These are phyloP conservation scores for Hamamelis virginiana DNA, from an alignment of 164 flowering plant species.

Conservation along the genomic window DNA sequence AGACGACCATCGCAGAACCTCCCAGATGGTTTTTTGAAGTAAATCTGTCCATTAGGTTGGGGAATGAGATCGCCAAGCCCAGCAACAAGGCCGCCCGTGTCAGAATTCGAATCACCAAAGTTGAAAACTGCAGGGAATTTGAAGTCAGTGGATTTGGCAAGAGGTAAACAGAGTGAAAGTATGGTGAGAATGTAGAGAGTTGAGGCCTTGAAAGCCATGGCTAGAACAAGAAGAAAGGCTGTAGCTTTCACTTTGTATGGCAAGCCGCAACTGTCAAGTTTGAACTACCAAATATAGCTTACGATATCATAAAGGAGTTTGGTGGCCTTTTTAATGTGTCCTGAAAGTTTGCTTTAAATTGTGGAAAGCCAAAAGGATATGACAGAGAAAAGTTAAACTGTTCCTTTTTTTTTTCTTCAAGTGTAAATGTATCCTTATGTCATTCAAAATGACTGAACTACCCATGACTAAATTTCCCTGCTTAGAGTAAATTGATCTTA, in stretches of 20 bases:
- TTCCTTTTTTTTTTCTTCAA: too few relatives aligned
- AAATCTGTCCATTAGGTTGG: conserved; percentile 43
- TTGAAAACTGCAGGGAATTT: conserved; percentile 52
- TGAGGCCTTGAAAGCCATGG: neutral
- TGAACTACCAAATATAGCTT: too few relatives aligned
- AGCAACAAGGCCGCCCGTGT: conserved; percentile 49
- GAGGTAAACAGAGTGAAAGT: neutral
- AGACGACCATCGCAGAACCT: conserved; percentile 58
- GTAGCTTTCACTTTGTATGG: too few relatives aligned
- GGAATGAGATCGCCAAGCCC: conserved; percentile 33
- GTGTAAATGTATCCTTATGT: too few relatives aligned
- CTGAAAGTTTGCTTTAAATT: conserved; percentile 4
- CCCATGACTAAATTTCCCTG: too few relatives aligned
- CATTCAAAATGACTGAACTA: too few relatives aligned
- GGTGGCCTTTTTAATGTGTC: too few relatives aligned
- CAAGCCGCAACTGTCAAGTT: too few relatives aligned
- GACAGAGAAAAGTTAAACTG: too few relatives aligned
- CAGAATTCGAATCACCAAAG: conserved; percentile 69
- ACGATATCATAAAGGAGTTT: too few relatives aligned
- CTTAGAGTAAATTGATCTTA: too few relatives aligned
- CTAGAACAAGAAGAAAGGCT: too few relatives aligned
- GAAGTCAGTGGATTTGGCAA: conserved; percentile 20
- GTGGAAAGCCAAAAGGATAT: neutral
- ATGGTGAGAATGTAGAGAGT: neutral
- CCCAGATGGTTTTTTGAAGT: conserved; percentile 49